Evolutionary conservation across 352 stramenopile genomes (phyloP).

Genomic region (Phytophthora cryptogea): DNA sequence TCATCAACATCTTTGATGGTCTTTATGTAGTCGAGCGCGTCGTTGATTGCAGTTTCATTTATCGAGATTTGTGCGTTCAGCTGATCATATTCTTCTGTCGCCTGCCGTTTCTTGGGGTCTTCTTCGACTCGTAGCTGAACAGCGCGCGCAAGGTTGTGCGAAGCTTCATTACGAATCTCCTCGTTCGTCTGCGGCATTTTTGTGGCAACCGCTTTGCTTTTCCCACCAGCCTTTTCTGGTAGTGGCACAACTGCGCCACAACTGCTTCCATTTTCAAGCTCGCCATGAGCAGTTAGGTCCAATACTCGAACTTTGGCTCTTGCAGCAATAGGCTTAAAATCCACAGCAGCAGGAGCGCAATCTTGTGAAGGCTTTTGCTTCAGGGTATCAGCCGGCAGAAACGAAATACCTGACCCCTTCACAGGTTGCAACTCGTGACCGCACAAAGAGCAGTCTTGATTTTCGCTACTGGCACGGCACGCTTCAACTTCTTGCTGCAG

Average conservation of each 20-base stretch:
- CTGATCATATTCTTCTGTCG: slow-evolving; percentile 25
- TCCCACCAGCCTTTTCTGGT: neutral
- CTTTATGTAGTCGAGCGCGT: slow-evolving; percentile 28
- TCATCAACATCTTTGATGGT: slow-evolving; percentile 28
- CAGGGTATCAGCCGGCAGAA: neutral
- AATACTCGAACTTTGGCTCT: neutral
- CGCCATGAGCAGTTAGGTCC: neutral
- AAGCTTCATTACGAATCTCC: slow-evolving; percentile 17
- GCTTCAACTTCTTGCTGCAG: slow-evolving; percentile 13
- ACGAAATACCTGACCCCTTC: no score
- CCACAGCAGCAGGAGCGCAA: neutral
- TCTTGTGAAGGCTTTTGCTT: neutral
- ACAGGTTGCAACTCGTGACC: neutral
- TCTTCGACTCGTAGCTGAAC: slow-evolving; percentile 12
- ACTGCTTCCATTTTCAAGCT: neutral
- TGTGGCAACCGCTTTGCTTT: neutral
- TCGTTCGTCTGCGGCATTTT: neutral
- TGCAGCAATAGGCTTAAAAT: neutral
- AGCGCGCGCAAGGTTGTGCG: slow-evolving; percentile 1
- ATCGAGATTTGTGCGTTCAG: slow-evolving; percentile 25
- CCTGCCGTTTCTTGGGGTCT: slow-evolving; percentile 18
- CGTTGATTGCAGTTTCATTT: slow-evolving; percentile 30
- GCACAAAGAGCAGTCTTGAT: neutral
- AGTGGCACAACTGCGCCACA: neutral
- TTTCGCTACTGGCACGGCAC: neutral